These are phyloP conservation scores for Blastocystis hominis DNA, from an alignment of 352 stramenopile genomes.

Conservation along the genomic window DNA sequence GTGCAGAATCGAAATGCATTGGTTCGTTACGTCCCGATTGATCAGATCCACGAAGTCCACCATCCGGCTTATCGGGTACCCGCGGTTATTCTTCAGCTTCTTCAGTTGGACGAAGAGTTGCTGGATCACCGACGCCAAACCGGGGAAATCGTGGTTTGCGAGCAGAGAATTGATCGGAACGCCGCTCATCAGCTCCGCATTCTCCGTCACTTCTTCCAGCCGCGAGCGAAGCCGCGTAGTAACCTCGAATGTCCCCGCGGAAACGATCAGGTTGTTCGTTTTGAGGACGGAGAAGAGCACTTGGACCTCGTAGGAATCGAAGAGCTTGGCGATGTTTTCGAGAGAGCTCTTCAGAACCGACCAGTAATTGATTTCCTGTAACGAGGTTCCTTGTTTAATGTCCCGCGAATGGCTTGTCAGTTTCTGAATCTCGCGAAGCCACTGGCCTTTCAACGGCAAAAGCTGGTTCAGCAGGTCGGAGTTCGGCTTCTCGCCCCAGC, in stretches of 20 bases:
- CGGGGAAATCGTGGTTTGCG: conserved; percentile 60
- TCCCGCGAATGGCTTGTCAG: conserved; percentile 73
- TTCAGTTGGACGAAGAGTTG: conserved; percentile 69
- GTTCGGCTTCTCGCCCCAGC: conserved; percentile 60
- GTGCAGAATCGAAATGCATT: conserved; percentile 50
- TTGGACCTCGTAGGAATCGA: conserved; percentile 74
- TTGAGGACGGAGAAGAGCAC: conserved; percentile 80
- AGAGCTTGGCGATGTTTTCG: conserved; percentile 69
- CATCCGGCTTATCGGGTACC: conserved; percentile 65
- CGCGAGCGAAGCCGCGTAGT: conserved; percentile 75
- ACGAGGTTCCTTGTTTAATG: conserved; percentile 72
- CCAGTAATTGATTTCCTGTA: conserved; percentile 89
- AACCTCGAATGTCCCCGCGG: conserved; percentile 76
- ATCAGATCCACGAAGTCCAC: conserved; percentile 56
- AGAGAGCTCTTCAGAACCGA: conserved; percentile 77
- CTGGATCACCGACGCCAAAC: conserved; percentile 34
- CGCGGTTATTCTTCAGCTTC: conserved; percentile 76
- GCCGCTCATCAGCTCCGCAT: conserved; percentile 78
- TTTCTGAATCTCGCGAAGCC: conserved; percentile 87
- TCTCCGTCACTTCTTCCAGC: conserved; percentile 74
- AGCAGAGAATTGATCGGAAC: conserved; percentile 82
- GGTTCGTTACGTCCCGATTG: conserved; percentile 53
- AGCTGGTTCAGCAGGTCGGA: conserved; percentile 61
- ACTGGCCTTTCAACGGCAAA: conserved; percentile 67
- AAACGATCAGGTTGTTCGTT: conserved; percentile 78